Percentiles rank a stretch among this genome's conserved stretches.
These are phyloP conservation scores for Cryptococcus deneoformans DNA, from an alignment of 1,284 basidiomycete species.

Conservation along the genomic window DNA sequence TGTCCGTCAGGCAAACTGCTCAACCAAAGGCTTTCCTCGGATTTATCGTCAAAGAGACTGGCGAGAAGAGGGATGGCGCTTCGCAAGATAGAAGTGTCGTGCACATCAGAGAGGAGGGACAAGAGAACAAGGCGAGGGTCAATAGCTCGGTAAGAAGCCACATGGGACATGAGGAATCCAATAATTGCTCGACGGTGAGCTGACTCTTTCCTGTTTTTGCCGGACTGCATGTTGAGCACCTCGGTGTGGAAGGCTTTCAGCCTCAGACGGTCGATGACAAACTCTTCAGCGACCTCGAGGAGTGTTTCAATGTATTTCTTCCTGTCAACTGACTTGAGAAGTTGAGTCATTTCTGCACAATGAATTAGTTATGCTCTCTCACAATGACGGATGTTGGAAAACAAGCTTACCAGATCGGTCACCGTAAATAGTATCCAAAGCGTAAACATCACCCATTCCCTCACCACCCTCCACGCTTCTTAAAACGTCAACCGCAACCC, in stretches of 20 bases:
- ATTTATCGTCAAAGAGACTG: conserved; percentile 24
- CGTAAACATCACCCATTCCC: conserved; percentile 61
- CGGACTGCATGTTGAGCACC: conserved; percentile 54
- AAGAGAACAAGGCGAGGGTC: conserved; percentile 61
- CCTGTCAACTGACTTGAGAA: conserved; percentile 71
- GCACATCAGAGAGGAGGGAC: conserved; percentile 59
- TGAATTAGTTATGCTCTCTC: not conserved
- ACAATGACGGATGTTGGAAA: not conserved
- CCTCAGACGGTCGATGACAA: conserved; percentile 66
- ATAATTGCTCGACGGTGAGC: conserved; percentile 70
- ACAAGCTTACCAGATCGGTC: conserved; percentile 48
- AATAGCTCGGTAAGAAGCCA: conserved; percentile 60
- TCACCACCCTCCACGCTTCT: conserved; percentile 41
- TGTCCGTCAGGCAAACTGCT: conserved; percentile 4
- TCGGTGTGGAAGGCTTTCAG: conserved; percentile 62
- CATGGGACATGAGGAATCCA: conserved; percentile 80
- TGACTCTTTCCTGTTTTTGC: conserved; percentile 59
- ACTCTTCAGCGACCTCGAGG: conserved; percentile 58
- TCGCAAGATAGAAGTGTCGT: conserved; percentile 61
- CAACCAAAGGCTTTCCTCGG: conserved; percentile 27
- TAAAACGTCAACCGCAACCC: conserved; percentile 65
- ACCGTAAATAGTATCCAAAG: conserved; percentile 80
- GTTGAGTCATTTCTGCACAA: conserved; percentile 63
- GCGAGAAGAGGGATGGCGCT: conserved; percentile 62
- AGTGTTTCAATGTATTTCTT: conserved; percentile 64